Evolutionary conservation across 495 filamentous ascomycete genomes (phyloP), one percentile per base, ranked within the genome.

Genomic region (Xylaria castorea): DNA sequence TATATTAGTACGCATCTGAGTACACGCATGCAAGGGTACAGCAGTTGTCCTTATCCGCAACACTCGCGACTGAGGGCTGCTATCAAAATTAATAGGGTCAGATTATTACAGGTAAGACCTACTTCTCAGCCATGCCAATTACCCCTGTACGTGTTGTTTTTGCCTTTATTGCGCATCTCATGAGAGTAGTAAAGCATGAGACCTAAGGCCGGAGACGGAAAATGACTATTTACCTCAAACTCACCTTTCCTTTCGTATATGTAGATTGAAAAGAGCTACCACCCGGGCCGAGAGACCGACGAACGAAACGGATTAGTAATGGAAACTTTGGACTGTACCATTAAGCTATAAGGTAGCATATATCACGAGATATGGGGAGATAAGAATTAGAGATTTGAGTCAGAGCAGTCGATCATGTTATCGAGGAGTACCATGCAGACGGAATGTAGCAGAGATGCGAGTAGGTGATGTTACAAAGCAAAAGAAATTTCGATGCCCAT

Each of bases 1-100:
- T 22, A 36, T 36, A 36, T 69, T 30, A 62, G 67, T 62, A 38
- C 44, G 57, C 57, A 57, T 46, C 34, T 32, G 34, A 34, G 38
- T 48, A 50, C 25, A 63, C 57, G 69, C 69, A 71, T 71, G 61
- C 50, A 53, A 65, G 60, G 69, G 48, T 16, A 63, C 57, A 27
- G 22, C n/a, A 27, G 57, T 63, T 25, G 46, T 48, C 61, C 20
- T 6, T 57, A 44, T 71, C 34, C 48, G 32, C 22, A 60, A 34
- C 58, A 51, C 48, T 18, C 46, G 32, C 18, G 34, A 18, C 9
- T 48, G 34, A 51, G n/a, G 46, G 38, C 27, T 27, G 8, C 18
- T 20, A 44, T 51, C 30, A 42, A 44, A 12, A 32, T 36, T 48
- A 27, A 34, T 30, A 12, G 68, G 42, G 40, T 11, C 57, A 44